These are phyloP conservation scores for Fremontodendron californicum DNA, from an alignment of 345 rosid species.

Conservation along the genomic window DNA sequence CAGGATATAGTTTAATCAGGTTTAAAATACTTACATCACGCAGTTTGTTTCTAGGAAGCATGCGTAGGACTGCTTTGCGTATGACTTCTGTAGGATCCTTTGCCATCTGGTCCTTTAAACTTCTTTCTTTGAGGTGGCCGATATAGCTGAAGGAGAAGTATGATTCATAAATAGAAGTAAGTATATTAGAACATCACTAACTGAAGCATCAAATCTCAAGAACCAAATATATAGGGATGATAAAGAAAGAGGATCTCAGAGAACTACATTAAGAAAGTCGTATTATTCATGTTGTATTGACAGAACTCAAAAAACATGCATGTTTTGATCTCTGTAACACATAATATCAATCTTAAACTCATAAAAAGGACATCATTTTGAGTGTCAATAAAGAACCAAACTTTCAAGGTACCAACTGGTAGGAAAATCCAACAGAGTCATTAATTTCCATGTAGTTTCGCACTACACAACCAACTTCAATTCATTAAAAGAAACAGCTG, in stretches of 20 bases:
- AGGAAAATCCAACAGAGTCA: background rate
- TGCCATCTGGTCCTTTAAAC: slow-evolving; percentile 85
- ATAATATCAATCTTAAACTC: background rate
- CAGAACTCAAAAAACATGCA: background rate
- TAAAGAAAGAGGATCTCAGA: background rate
- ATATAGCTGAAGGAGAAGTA: slow-evolving; percentile 48
- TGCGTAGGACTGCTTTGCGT: slow-evolving; percentile 92
- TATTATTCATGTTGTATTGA: background rate
- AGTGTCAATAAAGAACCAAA: background rate
- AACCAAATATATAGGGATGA: background rate
- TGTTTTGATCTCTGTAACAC: background rate
- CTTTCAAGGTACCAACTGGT: background rate
- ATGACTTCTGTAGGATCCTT: slow-evolving; percentile 98
- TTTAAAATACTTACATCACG: slow-evolving; percentile 70
- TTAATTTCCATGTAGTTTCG: background rate
- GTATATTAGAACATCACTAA: background rate
- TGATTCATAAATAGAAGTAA: background rate
- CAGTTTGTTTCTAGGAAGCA: slow-evolving; percentile 95
- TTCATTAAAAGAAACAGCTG: background rate
- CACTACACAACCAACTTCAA: background rate
- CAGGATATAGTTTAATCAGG: background rate
- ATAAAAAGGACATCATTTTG: background rate
- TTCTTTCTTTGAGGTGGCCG: slow-evolving; percentile 94
- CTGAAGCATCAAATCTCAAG: background rate
- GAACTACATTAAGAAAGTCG: background rate